A percentile compares a stretch with the other conserved stretches of the same genome.
These are phyloP conservation scores for Sarcodon sp. DNA, from an alignment of 768 basidiomycete genomes.

Conservation along the genomic window DNA sequence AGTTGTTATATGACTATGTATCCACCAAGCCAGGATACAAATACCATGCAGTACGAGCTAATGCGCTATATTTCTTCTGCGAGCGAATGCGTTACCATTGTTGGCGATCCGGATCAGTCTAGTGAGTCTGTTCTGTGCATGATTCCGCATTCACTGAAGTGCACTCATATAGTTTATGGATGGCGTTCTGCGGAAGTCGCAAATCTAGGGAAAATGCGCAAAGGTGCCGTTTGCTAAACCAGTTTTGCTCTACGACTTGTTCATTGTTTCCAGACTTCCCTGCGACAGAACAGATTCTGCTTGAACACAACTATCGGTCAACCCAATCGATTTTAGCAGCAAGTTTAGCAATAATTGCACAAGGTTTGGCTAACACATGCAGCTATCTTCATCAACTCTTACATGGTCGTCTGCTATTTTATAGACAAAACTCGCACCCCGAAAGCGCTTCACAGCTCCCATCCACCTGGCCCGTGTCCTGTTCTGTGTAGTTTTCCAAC, in stretches of 20 bases:
- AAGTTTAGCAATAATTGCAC: slow-evolving; percentile 67
- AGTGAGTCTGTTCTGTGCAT: slow-evolving; percentile 27
- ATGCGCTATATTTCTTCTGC: slow-evolving; percentile 52
- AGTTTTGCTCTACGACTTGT: no score
- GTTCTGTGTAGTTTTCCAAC: slow-evolving; percentile 37
- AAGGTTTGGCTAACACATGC: slow-evolving; percentile 36
- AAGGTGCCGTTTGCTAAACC: slow-evolving; percentile 24
- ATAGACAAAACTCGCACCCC: slow-evolving; percentile 63
- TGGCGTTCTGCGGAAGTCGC: slow-evolving; percentile 76
- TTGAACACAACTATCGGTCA: slow-evolving; percentile 84
- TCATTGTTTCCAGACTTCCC: slow-evolving; percentile 41
- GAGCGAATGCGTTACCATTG: slow-evolving; percentile 53
- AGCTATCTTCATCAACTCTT: background rate
- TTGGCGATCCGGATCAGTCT: slow-evolving; percentile 88
- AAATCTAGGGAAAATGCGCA: slow-evolving; percentile 62
- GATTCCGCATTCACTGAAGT: background rate
- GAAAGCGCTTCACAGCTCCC: slow-evolving; percentile 61
- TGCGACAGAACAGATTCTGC: slow-evolving; percentile 48
- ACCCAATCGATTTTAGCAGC: slow-evolving; percentile 63
- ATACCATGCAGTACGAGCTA: slow-evolving; percentile 68
- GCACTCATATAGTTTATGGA: slow-evolving; percentile 47
- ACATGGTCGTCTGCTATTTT: background rate
- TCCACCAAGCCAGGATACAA: slow-evolving; percentile 57
- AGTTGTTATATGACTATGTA: no score
- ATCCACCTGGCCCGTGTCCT: slow-evolving; percentile 48